A percentile compares a stretch with the other conserved stretches of the same genome.
These are phyloP conservation scores for Thalassiosira livingstoniorum DNA, from an alignment of 352 stramenopile genomes.

Conservation along the genomic window DNA sequence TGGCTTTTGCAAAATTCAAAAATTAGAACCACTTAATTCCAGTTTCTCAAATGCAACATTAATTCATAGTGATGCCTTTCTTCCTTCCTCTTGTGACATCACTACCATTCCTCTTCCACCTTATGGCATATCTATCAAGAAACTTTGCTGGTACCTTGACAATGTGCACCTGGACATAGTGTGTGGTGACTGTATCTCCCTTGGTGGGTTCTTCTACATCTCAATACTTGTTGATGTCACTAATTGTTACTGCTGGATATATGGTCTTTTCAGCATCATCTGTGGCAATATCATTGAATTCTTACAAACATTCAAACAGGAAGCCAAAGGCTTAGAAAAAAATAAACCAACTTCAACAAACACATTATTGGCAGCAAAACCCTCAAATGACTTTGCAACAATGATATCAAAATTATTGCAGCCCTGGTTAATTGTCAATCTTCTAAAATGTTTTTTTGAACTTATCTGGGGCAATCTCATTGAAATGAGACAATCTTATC, in stretches of 20 bases:
- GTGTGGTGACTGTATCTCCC: conserved; percentile 16
- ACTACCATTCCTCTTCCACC: conserved; percentile 19
- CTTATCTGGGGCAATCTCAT: conserved; percentile 22
- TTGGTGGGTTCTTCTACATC: conserved; percentile 18
- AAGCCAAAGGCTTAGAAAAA: not conserved
- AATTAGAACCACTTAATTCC: not conserved
- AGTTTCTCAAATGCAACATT: not conserved
- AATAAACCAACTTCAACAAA: not conserved
- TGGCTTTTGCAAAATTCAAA: not conserved
- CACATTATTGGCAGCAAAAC: not conserved
- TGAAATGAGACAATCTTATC: conserved; percentile 17
- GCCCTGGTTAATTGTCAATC: conserved; percentile 10
- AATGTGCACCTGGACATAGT: conserved; percentile 33
- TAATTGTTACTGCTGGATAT: conserved; percentile 20
- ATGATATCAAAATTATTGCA: conserved; percentile 15
- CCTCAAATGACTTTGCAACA: not conserved
- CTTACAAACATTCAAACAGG: conserved; percentile 5
- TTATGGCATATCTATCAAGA: conserved; percentile 9
- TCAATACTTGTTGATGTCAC: conserved; percentile 27
- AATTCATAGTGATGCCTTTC: not conserved
- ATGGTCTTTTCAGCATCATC: conserved; percentile 1
- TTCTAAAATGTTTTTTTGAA: conserved; percentile 38
- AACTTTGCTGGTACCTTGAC: conserved; percentile 11
- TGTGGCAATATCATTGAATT: conserved; percentile 13
- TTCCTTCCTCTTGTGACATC: conserved; percentile 1